Base-by-base conservation (phyloP, 2,329 filamentous ascomycete genomes). In the Fusarium pseudonygamai region DNA sequence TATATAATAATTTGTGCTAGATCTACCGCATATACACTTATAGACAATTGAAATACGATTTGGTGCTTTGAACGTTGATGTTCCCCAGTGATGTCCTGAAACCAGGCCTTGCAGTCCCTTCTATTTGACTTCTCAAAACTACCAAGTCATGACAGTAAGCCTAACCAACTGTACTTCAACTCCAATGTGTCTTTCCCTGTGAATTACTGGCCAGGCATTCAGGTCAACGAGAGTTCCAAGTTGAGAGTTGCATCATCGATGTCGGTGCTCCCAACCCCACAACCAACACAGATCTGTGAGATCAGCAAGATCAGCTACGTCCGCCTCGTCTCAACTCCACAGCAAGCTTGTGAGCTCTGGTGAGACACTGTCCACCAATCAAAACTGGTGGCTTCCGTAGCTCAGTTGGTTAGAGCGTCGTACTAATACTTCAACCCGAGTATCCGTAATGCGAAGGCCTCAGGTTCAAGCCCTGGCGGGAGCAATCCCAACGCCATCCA, bases 361-460 rank as follows among this genome's bases (percentile, higher is more conserved):
- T 12, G 20, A n/a, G 18, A 16, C 16, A 6, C 1, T 9, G 13
- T 26, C 46, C 46, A 34, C 37, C 59, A 61, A 61, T 45, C 30
- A 63, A 30, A 24, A 36, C 59, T 61, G 59, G 59, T 57, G 49
- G 59, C 59, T 61, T 61, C 49, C 49, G 49, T 61, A 61, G 49
- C 59, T 61, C 59, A 58, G 49, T 58, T 61, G 49, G 59, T 61
- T 61, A 61, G 58, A 57, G 58, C 58, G 58, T 56, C 58, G 58
- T 60, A 60, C 58, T 61, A 61, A 56, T 61, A 56, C 58, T 61
- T 39, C 49, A 61, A 36, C n/a, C 30, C 18, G 37, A 50, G 47
- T 60, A 10, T 56, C 28, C 37, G 20, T 60, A 56, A 60, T 60
- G 58, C 58, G 46, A 60, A 60, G 58, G 58, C 7, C 58, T 60